Percentiles rank a stretch among this genome's conserved stretches.
Evolutionary conservation across 345 rosid species (phyloP).

Genomic region (Arabidopsis arenosa): DNA sequence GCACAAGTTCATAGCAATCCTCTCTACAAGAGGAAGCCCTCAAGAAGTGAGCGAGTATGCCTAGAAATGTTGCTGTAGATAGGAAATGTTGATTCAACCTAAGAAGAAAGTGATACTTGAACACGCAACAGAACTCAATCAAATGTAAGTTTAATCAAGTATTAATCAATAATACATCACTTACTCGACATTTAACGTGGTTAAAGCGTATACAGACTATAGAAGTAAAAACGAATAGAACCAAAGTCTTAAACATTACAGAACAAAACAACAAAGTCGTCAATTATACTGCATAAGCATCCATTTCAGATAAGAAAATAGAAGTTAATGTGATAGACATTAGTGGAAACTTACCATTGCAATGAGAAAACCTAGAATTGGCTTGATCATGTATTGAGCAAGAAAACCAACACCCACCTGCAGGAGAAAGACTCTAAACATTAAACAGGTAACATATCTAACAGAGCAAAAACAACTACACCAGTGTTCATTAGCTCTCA

Average conservation of each 20-base stretch:
- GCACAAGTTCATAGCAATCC: background rate
- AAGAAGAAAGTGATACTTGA: background rate
- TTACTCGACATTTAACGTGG: background rate
- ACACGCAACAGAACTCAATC: background rate
- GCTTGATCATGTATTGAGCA: conserved; percentile 89
- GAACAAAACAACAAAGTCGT: background rate
- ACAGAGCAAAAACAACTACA: conserved; percentile 20
- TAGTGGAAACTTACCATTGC: conserved; percentile 65
- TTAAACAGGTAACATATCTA: conserved; percentile 8
- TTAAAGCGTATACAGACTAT: background rate
- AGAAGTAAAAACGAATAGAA: background rate
- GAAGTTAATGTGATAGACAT: conserved; percentile 19
- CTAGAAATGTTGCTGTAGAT: background rate
- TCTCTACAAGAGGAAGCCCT: conserved; percentile 8
- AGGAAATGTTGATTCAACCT: background rate
- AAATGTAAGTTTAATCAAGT: background rate
- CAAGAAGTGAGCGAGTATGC: background rate
- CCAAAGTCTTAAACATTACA: background rate
- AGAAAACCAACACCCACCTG: conserved; percentile 98
- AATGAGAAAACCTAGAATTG: conserved; percentile 75
- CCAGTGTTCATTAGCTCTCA: conserved; percentile 47
- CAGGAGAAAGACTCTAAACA: conserved; percentile 36
- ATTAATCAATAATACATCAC: background rate
- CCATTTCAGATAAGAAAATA: conserved; percentile 4
- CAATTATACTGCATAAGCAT: background rate